phyloP scores from a whole-genome alignment of 1,284 basidiomycete genomes.

The Phaffia rhodozyma region DNA sequence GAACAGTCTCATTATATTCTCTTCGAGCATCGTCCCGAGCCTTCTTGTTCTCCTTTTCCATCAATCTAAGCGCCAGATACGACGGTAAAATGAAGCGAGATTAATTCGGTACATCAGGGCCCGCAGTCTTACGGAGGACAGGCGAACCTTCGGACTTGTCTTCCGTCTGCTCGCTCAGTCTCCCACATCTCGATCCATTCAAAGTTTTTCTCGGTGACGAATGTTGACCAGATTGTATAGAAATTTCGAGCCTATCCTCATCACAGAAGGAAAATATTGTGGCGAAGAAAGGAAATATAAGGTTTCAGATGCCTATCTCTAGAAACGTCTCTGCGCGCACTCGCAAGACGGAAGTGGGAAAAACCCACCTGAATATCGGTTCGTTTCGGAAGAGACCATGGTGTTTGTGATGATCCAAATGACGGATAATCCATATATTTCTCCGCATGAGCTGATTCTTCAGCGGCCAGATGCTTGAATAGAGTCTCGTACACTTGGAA shows the following conservation, averaged over 20 bases:
- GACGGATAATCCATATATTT: constrained; percentile 50
- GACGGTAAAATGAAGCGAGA: background rate
- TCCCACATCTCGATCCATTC: constrained; percentile 82
- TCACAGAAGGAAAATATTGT: background rate
- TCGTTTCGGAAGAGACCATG: constrained; percentile 45
- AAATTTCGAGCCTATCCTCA: constrained; percentile 52
- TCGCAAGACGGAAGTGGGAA: constrained; percentile 1
- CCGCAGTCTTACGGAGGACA: background rate
- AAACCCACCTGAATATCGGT: constrained; percentile 36
- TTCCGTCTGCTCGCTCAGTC: constrained; percentile 68
- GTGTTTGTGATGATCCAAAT: constrained; percentile 70
- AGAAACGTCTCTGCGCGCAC: constrained; percentile 16
- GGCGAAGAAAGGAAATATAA: no score
- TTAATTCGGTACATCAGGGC: background rate
- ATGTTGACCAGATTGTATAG: constrained; percentile 78
- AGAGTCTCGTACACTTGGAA: constrained; percentile 81
- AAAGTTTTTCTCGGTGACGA: constrained; percentile 80
- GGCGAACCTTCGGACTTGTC: constrained; percentile 58
- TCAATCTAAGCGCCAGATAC: constrained; percentile 43
- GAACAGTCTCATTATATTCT: constrained; percentile 87
- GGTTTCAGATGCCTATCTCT: no score
- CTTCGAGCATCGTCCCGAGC: constrained; percentile 70
- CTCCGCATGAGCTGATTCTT: constrained; percentile 52
- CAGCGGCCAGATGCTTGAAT: constrained; percentile 69
- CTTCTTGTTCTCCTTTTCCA: constrained; percentile 96